Evolutionary conservation across 805 yeast species (phyloP).

Genomic region (Kockiozyma suomiensis): DNA sequence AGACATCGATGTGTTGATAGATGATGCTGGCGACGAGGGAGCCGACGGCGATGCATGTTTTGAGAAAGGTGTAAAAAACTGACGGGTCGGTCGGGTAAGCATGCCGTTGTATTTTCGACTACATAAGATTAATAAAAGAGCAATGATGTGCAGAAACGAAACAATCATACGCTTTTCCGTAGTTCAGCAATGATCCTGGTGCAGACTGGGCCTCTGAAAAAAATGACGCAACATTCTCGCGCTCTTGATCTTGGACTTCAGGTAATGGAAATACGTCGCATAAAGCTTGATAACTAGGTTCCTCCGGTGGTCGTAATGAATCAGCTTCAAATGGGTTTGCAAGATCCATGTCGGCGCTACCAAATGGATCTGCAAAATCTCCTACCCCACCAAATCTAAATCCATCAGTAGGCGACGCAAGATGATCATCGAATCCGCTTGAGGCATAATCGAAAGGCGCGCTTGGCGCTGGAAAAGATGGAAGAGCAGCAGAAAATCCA

Average conservation of each 20-base stretch:
- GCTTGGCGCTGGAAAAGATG: not conserved
- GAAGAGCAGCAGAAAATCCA: not conserved
- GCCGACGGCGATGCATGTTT: not conserved
- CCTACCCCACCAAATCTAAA: constrained; percentile 1
- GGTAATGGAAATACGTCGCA: constrained; percentile 16
- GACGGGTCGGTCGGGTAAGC: constrained; percentile 37
- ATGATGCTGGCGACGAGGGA: constrained; percentile 20
- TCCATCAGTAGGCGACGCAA: constrained; percentile 1
- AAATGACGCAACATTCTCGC: constrained; percentile 13
- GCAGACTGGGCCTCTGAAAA: constrained; percentile 14
- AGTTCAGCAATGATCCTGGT: constrained; percentile 12
- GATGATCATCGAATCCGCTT: constrained; percentile 2
- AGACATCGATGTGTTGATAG: constrained; percentile 9
- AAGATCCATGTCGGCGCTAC: not conserved
- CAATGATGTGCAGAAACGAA: not conserved
- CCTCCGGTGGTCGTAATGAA: constrained; percentile 2
- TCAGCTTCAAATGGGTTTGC: constrained; percentile 14
- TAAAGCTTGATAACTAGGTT: not conserved
- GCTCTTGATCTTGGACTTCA: constrained; percentile 7
- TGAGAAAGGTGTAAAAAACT: constrained; percentile 28
- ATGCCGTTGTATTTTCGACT: constrained; percentile 33
- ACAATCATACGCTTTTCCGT: constrained; percentile 14
- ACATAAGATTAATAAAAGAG: not conserved
- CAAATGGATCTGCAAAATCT: not conserved
- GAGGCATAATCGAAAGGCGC: not conserved